Evolutionary conservation across 495 filamentous ascomycete species (phyloP).

Genomic region (Aspergillus haitiensis): DNA sequence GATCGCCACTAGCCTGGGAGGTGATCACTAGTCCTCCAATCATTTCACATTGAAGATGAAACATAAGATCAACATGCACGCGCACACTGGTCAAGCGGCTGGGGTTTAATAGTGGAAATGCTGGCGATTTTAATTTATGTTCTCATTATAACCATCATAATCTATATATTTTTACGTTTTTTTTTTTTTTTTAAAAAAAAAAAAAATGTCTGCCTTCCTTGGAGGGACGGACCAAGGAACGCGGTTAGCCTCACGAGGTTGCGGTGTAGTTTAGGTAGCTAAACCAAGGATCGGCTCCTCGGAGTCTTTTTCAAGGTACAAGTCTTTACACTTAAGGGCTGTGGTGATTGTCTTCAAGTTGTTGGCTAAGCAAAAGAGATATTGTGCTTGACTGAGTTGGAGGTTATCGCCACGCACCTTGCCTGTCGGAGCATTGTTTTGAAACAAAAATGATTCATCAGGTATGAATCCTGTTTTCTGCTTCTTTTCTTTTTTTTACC

Average conservation of each 20-base stretch:
- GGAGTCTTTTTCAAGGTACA: not conserved
- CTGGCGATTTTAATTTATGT: not conserved
- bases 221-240: not conserved
- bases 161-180: not conserved
- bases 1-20: constrained; percentile 34
- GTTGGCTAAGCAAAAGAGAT: not conserved
- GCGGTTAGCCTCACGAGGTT: not conserved
- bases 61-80: constrained; percentile 24
- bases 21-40: constrained; percentile 30
- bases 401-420: constrained; percentile 15
- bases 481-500: not conserved
- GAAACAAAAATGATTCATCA: not conserved
- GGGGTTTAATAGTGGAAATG: not conserved
- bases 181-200: constrained; percentile 6
- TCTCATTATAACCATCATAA: not conserved
- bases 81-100: constrained; percentile 15
- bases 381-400: not conserved
- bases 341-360: not conserved
- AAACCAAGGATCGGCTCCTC: not conserved
- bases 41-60: constrained; percentile 28
- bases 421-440: not conserved
- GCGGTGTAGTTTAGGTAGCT: not conserved
- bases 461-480: not conserved
- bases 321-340: not conserved
- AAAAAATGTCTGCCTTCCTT: not conserved